A percentile compares a stretch with the other conserved stretches of the same genome.
These are phyloP conservation scores for Xylaria nigripes DNA, from an alignment of 495 filamentous ascomycete species.

Conservation along the genomic window DNA sequence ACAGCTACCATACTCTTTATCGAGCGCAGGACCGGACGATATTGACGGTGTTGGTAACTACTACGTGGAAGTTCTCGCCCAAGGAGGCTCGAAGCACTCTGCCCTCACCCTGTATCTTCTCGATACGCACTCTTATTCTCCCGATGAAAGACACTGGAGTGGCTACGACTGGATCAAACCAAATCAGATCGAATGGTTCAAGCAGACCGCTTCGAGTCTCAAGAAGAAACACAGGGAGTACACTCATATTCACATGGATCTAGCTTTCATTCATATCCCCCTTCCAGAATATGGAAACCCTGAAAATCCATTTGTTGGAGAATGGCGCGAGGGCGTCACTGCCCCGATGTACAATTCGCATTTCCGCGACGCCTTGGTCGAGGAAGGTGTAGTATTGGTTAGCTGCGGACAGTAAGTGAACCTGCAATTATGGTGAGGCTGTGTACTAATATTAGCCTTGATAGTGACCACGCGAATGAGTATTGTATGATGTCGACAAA, in stretches of 20 bases:
- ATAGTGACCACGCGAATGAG: constrained; percentile 88
- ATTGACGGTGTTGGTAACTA: constrained; percentile 94
- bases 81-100: constrained; percentile 68
- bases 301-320: constrained; percentile 47
- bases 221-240: constrained; percentile 68
- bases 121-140: constrained; percentile 87
- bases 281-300: constrained; percentile 72
- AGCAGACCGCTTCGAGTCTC: constrained; percentile 58
- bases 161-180: constrained; percentile 97
- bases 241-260: constrained; percentile 84
- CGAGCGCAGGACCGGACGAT: constrained; percentile 67
- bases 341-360: constrained; percentile 82
- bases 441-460: constrained; percentile 10
- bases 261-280: constrained; percentile 97
- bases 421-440: neutral
- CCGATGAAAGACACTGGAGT: constrained; percentile 71
- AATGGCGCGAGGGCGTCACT: constrained; percentile 68
- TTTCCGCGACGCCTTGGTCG: constrained; percentile 78
- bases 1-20: constrained; percentile 80
- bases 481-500: constrained; percentile 70
- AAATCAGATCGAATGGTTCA: constrained; percentile 92
- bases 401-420: constrained; percentile 77
- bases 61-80: constrained; percentile 79
- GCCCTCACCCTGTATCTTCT: constrained; percentile 89
- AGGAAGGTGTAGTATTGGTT: constrained; percentile 76